Percentiles rank a stretch among this genome's conserved stretches.
phyloP scores from a whole-genome alignment of 441 rosid genomes.

The Gossypium aridum region DNA sequence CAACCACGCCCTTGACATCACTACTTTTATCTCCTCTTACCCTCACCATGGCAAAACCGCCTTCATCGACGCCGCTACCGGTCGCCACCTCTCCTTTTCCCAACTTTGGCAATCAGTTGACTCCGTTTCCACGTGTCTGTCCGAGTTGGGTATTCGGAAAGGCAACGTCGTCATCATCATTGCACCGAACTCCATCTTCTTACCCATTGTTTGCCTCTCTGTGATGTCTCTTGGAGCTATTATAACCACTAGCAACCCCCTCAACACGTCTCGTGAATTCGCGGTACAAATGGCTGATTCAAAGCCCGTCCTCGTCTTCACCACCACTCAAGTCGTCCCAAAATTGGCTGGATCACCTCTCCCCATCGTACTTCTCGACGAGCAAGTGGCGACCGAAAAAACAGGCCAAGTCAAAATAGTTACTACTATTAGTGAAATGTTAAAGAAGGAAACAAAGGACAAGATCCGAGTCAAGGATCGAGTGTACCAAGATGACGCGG shows the following conservation, averaged over 20 bases:
- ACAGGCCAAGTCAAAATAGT: slow-evolving; percentile 20
- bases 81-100: slow-evolving; percentile 48
- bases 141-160: slow-evolving; percentile 55
- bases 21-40: slow-evolving; percentile 79
- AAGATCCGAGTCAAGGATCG: slow-evolving; percentile 42
- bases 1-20: slow-evolving; percentile 48
- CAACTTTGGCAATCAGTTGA: slow-evolving; percentile 73
- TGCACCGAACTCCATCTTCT: slow-evolving; percentile 66
- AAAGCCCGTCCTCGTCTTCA: slow-evolving; percentile 48
- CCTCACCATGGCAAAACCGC: slow-evolving; percentile 75
- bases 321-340: slow-evolving; percentile 32
- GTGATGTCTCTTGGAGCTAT: slow-evolving; percentile 78
- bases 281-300: slow-evolving; percentile 48
- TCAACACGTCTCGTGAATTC: slow-evolving; percentile 57
- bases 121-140: slow-evolving; percentile 46
- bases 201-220: slow-evolving; percentile 71
- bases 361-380: slow-evolving; percentile 50
- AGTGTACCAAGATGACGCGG: slow-evolving; percentile 62
- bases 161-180: slow-evolving; percentile 67
- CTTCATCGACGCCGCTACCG: slow-evolving; percentile 81
- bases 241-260: slow-evolving; percentile 80
- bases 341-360: slow-evolving; percentile 36
- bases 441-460: slow-evolving; percentile 31
- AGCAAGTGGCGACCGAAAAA: slow-evolving; percentile 1
- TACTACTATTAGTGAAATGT: slow-evolving; percentile 36